These are phyloP conservation scores for Gnomoniopsis sp. DNA, from an alignment of 2,329 filamentous ascomycete genomes.

Conservation along the genomic window DNA sequence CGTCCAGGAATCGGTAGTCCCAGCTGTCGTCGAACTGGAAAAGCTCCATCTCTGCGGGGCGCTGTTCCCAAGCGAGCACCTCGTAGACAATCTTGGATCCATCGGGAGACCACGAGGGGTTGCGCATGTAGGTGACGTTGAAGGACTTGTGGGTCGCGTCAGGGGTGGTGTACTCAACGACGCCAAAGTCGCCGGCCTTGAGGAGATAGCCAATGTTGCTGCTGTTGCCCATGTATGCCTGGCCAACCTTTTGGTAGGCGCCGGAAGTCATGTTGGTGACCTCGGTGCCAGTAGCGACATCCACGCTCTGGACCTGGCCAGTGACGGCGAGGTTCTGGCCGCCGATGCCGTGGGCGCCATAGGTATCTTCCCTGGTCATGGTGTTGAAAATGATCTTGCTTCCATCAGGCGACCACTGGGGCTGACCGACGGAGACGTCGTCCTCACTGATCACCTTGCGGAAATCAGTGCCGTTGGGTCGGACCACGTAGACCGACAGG, in stretches of 20 bases:
- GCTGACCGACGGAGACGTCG: neutral
- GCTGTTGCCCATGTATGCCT: slow-evolving; percentile 19
- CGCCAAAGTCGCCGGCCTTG: slow-evolving; percentile 25
- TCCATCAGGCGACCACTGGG: slow-evolving; percentile 2
- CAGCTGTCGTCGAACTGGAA: slow-evolving; percentile 36
- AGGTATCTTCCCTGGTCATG: slow-evolving; percentile 35
- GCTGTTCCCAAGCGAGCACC: slow-evolving; percentile 25
- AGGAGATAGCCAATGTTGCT: slow-evolving; percentile 25
- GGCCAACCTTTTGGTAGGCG: slow-evolving; percentile 26
- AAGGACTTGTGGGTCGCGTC: slow-evolving; percentile 17
- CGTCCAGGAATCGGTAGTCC: slow-evolving; percentile 40
- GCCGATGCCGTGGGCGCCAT: slow-evolving; percentile 29
- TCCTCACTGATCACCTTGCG: slow-evolving; percentile 4
- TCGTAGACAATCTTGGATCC: slow-evolving; percentile 24
- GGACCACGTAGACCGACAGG: slow-evolving; percentile 36
- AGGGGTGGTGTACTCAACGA: slow-evolving; percentile 25
- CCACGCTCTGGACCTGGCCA: slow-evolving; percentile 32
- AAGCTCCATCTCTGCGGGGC: slow-evolving; percentile 32
- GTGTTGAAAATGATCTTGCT: slow-evolving; percentile 33
- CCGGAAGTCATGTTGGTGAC: slow-evolving; percentile 26
- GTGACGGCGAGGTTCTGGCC: slow-evolving; percentile 20
- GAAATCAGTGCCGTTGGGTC: slow-evolving; percentile 32
- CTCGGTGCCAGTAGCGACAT: slow-evolving; percentile 34
- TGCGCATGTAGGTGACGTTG: slow-evolving; percentile 14
- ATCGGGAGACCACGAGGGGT: slow-evolving; percentile 32